These are phyloP conservation scores for Talaromyces sp. DNA, from an alignment of 2,329 filamentous ascomycete species.

Conservation along the genomic window DNA sequence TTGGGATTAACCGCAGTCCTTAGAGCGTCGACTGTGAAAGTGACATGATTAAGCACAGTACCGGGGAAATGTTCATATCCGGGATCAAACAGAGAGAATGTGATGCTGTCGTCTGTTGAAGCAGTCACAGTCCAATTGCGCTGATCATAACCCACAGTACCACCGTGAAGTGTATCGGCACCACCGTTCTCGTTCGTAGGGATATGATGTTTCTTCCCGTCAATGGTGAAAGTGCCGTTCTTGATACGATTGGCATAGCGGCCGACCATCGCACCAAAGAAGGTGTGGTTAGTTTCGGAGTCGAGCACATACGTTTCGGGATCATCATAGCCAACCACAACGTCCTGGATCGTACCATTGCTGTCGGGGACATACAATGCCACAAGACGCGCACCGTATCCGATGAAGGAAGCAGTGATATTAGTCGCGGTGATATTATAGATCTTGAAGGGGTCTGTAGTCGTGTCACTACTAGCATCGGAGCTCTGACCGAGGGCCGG, in stretches of 20 bases:
- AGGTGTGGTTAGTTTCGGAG: constrained; percentile 44
- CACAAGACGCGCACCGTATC: constrained; percentile 45
- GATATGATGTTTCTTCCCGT: constrained; percentile 44
- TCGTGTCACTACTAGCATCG: constrained; percentile 15
- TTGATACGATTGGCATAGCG: constrained; percentile 54
- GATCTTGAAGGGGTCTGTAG: constrained; percentile 33
- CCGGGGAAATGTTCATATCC: constrained; percentile 44
- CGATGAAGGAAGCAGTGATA: constrained; percentile 46
- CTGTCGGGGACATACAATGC: constrained; percentile 48
- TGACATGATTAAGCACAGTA: constrained; percentile 43
- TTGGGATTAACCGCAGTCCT: constrained; percentile 34
- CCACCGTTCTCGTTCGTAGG: constrained; percentile 49
- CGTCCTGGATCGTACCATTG: constrained; percentile 45
- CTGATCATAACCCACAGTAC: constrained; percentile 44
- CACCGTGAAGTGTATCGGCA: constrained; percentile 50
- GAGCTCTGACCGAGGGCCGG: constrained; percentile 24
- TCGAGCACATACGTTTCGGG: constrained; percentile 42
- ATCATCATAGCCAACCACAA: constrained; percentile 49
- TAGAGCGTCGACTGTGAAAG: constrained; percentile 39
- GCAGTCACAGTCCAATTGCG: constrained; percentile 48
- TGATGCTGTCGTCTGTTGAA: constrained; percentile 37
- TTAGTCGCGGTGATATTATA: constrained; percentile 45
- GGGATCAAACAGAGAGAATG: constrained; percentile 43
- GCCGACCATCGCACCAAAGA: constrained; percentile 46
- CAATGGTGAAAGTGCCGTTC: constrained; percentile 52